Base-by-base conservation (phyloP, 106 monocot genomes). In the Dioscorea zingiberensis region DNA sequence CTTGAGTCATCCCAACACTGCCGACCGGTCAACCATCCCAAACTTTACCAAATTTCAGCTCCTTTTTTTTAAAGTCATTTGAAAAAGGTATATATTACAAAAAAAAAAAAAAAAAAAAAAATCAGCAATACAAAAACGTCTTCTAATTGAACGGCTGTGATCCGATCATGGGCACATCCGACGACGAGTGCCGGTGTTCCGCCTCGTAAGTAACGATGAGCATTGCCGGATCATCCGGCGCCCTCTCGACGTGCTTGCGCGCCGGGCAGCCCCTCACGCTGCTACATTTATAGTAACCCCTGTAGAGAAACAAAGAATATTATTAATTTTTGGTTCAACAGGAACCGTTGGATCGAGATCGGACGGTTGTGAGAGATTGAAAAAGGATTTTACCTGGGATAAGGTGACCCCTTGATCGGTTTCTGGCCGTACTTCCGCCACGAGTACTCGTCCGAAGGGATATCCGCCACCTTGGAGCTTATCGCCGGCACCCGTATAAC, bases 281-380 rank as follows among this genome's bases (percentile, higher is more conserved):
- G 61, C 93, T 93, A 62, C 92, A 93, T 79, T 93, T 93, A 77
- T 93, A 93, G 66, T 93, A 93, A 2, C 82, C 82, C 62, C 91
- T 89, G 85, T 38, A 38, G 17, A 55, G 22, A 23, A 13, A 13
- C 58, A 3, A 22, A 47, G 46, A 38, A 38, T n/a, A n/a, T n/a
- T n/a, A 6, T 38, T 6, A 38, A 10, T 38, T 38, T 38, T 38
- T 38, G 0, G n/a, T n/a, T n/a, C n/a, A n/a, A n/a, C 38, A 0
- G 6, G 4, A 38, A 10, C 53, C 60, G 48, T 53, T 48, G 16
- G 30, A 48, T 32, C 1, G 19, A 51, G 51, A 51, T 51, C 51
- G 51, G 3, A 4, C 38, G 51, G 51, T 4, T 16, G 51, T 2
- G 26, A 38, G 10, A 32, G 7, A 26, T 14, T 44, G 5, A 4